Evolutionary conservation across 345 rosid species (phyloP).

Genomic region (Boechera divaricarpa): DNA sequence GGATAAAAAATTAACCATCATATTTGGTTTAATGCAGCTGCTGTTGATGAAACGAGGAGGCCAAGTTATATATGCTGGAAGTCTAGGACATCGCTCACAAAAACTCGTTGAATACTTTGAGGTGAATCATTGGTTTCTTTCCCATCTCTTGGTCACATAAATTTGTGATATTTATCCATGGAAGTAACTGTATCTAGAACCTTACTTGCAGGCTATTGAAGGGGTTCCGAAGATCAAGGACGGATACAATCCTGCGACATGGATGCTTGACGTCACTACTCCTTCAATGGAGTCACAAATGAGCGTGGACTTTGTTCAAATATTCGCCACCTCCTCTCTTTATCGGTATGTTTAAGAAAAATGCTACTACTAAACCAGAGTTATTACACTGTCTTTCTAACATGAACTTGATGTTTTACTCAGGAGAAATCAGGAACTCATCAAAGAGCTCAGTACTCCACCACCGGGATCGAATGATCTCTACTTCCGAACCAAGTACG

Average conservation of each 20-base stretch:
- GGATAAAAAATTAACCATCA: neutral
- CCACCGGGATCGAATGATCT: constrained; percentile 65
- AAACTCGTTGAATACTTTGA: constrained; percentile 86
- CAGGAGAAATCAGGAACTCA: constrained; percentile 76
- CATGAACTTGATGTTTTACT: constrained; percentile 1
- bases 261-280: constrained; percentile 89
- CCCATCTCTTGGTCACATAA: neutral
- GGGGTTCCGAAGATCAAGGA: constrained; percentile 75
- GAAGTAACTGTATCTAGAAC: constrained; percentile 17
- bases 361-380: neutral
- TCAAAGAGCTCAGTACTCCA: constrained; percentile 66
- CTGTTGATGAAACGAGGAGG: constrained; percentile 94
- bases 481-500: constrained; percentile 64
- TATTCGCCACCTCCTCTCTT: constrained; percentile 69
- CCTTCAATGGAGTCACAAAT: constrained; percentile 70
- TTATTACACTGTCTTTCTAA: neutral
- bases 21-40: constrained; percentile 54
- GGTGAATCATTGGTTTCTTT: constrained; percentile 49
- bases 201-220: constrained; percentile 58
- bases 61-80: constrained; percentile 86
- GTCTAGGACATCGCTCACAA: constrained; percentile 76
- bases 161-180: constrained; percentile 1
- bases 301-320: constrained; percentile 70
- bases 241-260: constrained; percentile 89
- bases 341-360: constrained; percentile 55